Base-by-base conservation (phyloP, 2,329 filamentous ascomycete genomes). In the Berkeleyomyces rouxiae region DNA sequence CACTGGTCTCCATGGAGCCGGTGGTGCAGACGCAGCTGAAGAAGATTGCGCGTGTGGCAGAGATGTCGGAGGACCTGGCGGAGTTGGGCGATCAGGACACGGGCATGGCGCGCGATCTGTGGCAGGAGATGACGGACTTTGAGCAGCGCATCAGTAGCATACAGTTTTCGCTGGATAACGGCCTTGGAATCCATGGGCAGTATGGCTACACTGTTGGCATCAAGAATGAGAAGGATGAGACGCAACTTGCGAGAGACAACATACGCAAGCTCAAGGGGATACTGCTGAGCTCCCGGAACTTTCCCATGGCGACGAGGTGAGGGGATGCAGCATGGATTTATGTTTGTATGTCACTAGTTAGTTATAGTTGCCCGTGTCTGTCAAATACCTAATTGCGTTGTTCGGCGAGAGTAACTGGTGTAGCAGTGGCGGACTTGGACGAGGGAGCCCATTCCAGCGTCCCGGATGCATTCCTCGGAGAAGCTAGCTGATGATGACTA, bases 181-280 rank as follows among this genome's bases (percentile, higher is more conserved):
- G 58, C 13, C 23, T 61, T 47, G 58, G 62, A 4, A 55, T 63
- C n/a, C 59, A 58, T 39, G 43, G 58, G 2, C 58, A 58, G 33
- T 63, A 61, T 36, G 58, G 62, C 6, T 63, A 63, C 58, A 49
- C 62, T 10, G 47, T 60, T 44, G 47, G 58, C 7, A 39, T 55
- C 49, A 46, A 47, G 43, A 49, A 58, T 11, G 33, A 39, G 79
- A 83, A 61, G 65, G 87, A 92, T 72, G 86, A 88, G 72, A 84
- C 90, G 68, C 82, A 82, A 66, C 83, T 81, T 70, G 78, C 88
- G 23, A 88, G 87, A 74, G 83, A 83, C 66, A 87, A 86, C 65
- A 91, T 95, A 60, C 77, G 88, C 66, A 80, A 86, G 63, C 82
- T 93, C 49, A 95, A 95, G 75, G 88, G 88, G 1, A 81, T 89